Percentiles rank a stretch among this genome's conserved stretches.
phyloP scores from a whole-genome alignment of 768 basidiomycete species.

The Agaricus sinodeliciosus region DNA sequence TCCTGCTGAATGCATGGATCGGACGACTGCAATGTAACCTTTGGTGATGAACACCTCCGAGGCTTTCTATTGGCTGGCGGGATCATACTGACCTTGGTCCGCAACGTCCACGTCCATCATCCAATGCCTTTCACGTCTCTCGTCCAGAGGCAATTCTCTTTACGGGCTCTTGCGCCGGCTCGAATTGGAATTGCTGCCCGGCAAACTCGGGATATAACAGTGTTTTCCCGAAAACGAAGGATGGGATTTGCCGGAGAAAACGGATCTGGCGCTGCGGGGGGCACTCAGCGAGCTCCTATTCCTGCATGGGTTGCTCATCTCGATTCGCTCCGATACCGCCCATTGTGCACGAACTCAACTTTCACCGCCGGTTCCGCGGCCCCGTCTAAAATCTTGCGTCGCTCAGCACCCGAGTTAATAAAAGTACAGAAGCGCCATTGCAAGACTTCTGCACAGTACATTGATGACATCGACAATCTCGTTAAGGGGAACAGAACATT shows the following conservation, averaged over 20 bases:
- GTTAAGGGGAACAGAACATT: conserved; percentile 10
- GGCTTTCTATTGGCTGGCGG: conserved; percentile 1
- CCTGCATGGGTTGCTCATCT: conserved; percentile 3
- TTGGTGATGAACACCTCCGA: neutral
- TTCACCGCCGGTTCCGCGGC: neutral
- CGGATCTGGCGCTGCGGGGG: no score
- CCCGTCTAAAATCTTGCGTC: neutral
- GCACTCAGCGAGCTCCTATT: neutral
- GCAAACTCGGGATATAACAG: neutral
- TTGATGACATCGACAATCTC: conserved; percentile 13
- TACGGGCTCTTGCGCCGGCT: neutral
- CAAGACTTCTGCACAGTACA: conserved; percentile 11
- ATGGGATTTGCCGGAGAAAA: neutral
- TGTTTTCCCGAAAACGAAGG: neutral
- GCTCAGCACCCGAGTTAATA: neutral
- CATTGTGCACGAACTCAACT: neutral
- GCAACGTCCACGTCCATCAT: neutral
- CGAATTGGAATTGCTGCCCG: neutral
- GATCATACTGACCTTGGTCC: conserved; percentile 1
- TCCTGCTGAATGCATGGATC: neutral
- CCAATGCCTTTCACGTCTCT: conserved; percentile 3
- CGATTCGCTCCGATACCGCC: conserved; percentile 2
- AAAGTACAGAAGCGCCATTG: conserved; percentile 1
- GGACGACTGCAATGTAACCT: neutral
- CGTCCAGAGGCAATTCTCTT: conserved; percentile 5